These are phyloP conservation scores for Talaromyces stipitatus DNA, from an alignment of 495 filamentous ascomycete species.

Conservation along the genomic window DNA sequence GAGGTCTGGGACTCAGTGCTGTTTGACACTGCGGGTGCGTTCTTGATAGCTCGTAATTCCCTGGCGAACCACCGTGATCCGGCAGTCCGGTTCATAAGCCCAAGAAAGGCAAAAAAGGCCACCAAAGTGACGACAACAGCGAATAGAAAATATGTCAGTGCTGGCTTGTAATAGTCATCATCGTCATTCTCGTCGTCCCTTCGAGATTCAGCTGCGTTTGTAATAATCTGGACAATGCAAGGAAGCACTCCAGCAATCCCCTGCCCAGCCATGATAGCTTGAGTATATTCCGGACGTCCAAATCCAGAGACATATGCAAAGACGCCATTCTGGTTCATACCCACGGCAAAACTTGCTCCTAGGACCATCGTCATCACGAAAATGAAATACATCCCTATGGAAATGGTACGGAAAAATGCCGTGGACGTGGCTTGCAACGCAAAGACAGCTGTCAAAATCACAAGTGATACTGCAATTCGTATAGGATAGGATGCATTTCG, in stretches of 20 bases:
- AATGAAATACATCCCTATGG: conserved; percentile 59
- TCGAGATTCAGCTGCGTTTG: conserved; percentile 61
- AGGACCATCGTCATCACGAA: conserved; percentile 85
- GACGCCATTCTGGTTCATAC: conserved; percentile 86
- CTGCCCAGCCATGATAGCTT: conserved; percentile 95
- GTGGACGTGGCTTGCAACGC: conserved; percentile 75
- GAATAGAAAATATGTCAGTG: conserved; percentile 87
- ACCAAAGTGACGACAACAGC: conserved; percentile 58
- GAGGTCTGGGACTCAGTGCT: conserved; percentile 1
- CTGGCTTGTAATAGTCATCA: conserved; percentile 50
- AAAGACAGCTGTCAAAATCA: conserved; percentile 66
- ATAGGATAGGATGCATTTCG: conserved; percentile 72
- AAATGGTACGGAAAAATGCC: conserved; percentile 48
- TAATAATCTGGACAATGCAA: conserved; percentile 73
- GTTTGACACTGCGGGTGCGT: not conserved
- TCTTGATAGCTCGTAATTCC: not conserved
- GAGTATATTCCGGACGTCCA: conserved; percentile 76
- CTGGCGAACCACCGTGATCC: not conserved
- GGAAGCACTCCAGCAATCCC: conserved; percentile 88
- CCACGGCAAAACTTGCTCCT: conserved; percentile 65
- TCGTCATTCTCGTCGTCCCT: conserved; percentile 7
- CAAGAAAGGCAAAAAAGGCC: conserved; percentile 52
- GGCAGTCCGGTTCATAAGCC: conserved; percentile 13
- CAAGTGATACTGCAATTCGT: conserved; percentile 66
- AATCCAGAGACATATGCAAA: conserved; percentile 89